Conservation (phyloP, 139 green algal species). For the Chlamydomonas eustigma region DNA sequence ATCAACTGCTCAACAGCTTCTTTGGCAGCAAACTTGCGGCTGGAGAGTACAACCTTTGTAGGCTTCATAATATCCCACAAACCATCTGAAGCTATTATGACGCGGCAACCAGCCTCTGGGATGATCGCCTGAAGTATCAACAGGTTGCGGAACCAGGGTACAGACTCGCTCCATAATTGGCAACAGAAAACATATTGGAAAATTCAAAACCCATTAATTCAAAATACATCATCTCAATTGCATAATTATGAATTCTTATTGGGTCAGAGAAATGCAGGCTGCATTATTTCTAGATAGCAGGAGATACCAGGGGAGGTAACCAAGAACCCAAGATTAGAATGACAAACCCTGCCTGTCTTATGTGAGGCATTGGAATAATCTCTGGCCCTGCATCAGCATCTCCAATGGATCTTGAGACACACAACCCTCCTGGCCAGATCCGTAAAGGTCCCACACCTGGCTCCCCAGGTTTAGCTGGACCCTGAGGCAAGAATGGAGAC, state of each 20-base stretch:
- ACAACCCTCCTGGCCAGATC: slow-evolving; percentile 88
- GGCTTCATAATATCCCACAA: slow-evolving; percentile 82
- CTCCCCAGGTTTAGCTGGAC: slow-evolving; percentile 52
- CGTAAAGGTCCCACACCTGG: slow-evolving; percentile 80
- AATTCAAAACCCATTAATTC: too few species aligned
- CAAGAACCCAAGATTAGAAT: too few species aligned
- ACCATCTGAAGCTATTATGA: slow-evolving; percentile 80
- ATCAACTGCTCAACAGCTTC: not conserved
- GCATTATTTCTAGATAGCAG: too few species aligned
- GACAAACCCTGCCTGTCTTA: too few species aligned
- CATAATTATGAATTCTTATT: too few species aligned
- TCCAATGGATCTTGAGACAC: slow-evolving; percentile 78
- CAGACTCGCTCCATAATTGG: too few species aligned
- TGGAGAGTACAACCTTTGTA: slow-evolving; percentile 14
- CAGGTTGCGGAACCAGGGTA: too few species aligned
- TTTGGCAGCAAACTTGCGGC: not conserved
- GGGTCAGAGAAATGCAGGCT: too few species aligned
- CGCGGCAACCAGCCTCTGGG: slow-evolving; percentile 51
- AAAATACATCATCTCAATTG: too few species aligned
- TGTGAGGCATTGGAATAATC: slow-evolving; percentile 79
- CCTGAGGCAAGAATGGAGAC: slow-evolving; percentile 33
- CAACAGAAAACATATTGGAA: too few species aligned
- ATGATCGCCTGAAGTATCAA: slow-evolving; percentile 44
- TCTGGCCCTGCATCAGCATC: slow-evolving; percentile 80
- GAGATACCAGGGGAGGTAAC: too few species aligned